Conservation (phyloP, 345 rosid species). For the Syzygium oleosum region DNA sequence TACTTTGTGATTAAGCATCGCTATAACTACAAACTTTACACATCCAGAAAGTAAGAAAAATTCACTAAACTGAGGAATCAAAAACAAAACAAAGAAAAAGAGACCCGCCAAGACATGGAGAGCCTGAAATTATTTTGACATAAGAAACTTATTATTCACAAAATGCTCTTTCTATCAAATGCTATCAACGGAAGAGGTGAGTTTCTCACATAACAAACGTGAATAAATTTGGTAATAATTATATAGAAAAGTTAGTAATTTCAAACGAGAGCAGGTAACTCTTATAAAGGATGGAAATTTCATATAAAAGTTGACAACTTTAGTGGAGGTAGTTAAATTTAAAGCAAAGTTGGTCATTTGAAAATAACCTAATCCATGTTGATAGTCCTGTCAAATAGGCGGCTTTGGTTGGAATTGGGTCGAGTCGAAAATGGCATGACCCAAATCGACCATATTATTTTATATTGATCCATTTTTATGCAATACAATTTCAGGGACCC, state of each 20-base stretch:
- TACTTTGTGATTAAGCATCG: not conserved
- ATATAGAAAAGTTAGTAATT: not conserved
- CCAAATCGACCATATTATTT: not conserved
- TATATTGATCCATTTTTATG: not conserved
- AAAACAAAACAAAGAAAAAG: not conserved
- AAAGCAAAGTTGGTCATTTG: not conserved
- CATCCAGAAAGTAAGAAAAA: not conserved
- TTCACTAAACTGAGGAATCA: not conserved
- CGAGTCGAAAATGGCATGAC: fast-evolving
- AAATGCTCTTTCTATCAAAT: not conserved
- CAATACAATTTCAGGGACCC: not conserved
- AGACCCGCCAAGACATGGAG: not conserved
- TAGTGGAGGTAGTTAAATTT: not conserved
- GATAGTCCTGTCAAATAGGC: fast-evolving
- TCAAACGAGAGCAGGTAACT: not conserved
- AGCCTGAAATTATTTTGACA: not conserved
- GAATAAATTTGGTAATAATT: not conserved
- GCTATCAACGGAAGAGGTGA: not conserved
- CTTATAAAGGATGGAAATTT: not conserved
- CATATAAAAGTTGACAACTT: not conserved
- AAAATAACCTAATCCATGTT: not conserved
- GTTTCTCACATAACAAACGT: not conserved
- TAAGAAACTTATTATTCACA: not conserved
- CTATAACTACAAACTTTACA: not conserved
- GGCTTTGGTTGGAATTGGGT: not conserved